These are phyloP conservation scores for Kwoniella botswanensis DNA, from an alignment of 768 basidiomycete genomes.

Conservation along the genomic window DNA sequence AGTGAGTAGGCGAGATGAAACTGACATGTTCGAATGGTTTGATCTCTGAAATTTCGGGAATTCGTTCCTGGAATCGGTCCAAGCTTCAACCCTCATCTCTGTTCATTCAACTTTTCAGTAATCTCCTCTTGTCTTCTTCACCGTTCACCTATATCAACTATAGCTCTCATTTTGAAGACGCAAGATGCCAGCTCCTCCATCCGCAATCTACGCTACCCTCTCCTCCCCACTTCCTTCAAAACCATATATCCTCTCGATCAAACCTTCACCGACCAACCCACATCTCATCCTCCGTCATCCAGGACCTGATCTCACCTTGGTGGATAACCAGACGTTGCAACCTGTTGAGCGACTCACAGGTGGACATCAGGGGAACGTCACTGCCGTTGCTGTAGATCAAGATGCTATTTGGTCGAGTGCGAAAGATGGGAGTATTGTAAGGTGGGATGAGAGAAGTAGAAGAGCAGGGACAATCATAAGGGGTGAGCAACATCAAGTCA, in stretches of 20 bases:
- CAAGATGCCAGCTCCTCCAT: slow-evolving; percentile 24
- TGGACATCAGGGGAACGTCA: slow-evolving; percentile 50
- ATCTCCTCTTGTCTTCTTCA: background rate
- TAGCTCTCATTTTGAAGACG: background rate
- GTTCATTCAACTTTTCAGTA: background rate
- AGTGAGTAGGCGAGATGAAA: background rate
- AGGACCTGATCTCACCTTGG: slow-evolving; percentile 46
- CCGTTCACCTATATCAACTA: background rate
- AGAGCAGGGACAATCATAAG: slow-evolving; percentile 46
- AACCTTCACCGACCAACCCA: slow-evolving; percentile 41
- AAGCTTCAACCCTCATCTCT: background rate
- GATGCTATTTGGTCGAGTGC: slow-evolving; percentile 48
- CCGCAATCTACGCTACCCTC: slow-evolving; percentile 41
- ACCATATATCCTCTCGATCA: slow-evolving; percentile 55
- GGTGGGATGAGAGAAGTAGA: slow-evolving; percentile 56
- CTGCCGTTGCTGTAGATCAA: slow-evolving; percentile 32
- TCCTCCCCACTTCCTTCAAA: slow-evolving; percentile 28
- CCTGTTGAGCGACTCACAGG: slow-evolving; percentile 43
- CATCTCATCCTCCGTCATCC: slow-evolving; percentile 56
- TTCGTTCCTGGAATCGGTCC: background rate
- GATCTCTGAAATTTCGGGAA: slow-evolving; percentile 3
- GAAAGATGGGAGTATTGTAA: slow-evolving; percentile 51
- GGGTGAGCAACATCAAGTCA: slow-evolving; percentile 38
- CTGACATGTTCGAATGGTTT: background rate
- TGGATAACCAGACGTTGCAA: slow-evolving; percentile 53